Percentiles rank a stretch among this genome's conserved stretches.
These are phyloP conservation scores for Penicillium simplicissimum DNA, from an alignment of 495 filamentous ascomycete genomes.

Conservation along the genomic window DNA sequence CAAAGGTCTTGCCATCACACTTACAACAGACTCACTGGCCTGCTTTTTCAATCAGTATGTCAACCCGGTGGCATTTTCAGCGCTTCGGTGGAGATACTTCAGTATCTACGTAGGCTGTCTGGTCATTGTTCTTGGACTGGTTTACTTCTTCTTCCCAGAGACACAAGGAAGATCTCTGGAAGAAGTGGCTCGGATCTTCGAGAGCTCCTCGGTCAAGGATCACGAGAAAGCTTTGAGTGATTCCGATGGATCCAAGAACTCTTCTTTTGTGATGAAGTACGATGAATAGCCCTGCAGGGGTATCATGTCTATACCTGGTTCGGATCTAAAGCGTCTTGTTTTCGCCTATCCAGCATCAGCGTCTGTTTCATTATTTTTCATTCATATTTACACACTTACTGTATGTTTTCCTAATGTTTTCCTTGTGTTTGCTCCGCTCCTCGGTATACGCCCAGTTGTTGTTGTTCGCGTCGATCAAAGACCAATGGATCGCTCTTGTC, in stretches of 20 bases:
- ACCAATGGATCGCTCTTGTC: not conserved
- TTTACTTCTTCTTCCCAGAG: constrained; percentile 15
- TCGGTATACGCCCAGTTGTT: not conserved
- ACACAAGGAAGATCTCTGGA: constrained; percentile 14
- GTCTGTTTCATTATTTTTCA: constrained; percentile 4
- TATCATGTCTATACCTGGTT: constrained; percentile 1
- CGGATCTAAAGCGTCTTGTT: not conserved
- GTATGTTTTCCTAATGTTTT: not conserved
- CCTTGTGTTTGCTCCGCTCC: not conserved
- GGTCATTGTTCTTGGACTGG: constrained; percentile 5
- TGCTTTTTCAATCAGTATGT: constrained; percentile 56
- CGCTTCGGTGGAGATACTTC: constrained; percentile 47
- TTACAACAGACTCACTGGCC: constrained; percentile 56
- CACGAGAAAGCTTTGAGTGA: not conserved
- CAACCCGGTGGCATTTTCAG: constrained; percentile 54
- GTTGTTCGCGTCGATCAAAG: not conserved
- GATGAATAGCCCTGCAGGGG: not conserved
- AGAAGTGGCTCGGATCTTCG: constrained; percentile 11
- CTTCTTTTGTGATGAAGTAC: constrained; percentile 11
- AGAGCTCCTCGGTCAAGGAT: not conserved
- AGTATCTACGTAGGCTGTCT: constrained; percentile 12
- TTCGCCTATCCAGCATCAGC: constrained; percentile 6
- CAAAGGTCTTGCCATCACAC: constrained; percentile 66
- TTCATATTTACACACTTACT: not conserved
- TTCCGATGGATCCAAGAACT: constrained; percentile 7